A percentile compares a stretch with the other conserved stretches of the same genome.
phyloP scores from a whole-genome alignment of 2,329 filamentous ascomycete species.

The Anthostomella pinea region DNA sequence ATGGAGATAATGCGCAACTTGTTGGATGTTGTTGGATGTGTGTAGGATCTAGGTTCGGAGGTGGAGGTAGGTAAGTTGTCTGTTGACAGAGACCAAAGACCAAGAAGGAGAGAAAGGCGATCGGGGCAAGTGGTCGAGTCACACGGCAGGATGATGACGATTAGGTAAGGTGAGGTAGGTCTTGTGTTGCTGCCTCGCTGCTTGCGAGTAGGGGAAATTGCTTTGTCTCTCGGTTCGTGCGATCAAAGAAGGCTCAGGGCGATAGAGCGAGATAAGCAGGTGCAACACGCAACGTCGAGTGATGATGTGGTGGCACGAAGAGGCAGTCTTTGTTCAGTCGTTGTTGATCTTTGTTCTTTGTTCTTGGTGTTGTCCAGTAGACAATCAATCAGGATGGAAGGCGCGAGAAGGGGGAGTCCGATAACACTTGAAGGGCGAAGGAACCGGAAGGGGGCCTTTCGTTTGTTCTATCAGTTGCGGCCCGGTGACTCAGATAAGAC shows the following conservation, averaged over 20 bases:
- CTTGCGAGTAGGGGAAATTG: conserved; percentile 14
- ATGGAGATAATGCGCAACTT: background rate
- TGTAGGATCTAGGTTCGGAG: conserved; percentile 12
- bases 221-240: conserved; percentile 14
- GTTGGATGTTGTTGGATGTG: conserved; percentile 8
- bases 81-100: conserved; percentile 12
- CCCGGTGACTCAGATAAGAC: conserved; percentile 31
- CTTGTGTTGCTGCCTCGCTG: conserved; percentile 21
- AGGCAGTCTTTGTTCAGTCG: background rate
- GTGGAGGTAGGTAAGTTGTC: conserved; percentile 2
- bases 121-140: conserved; percentile 17
- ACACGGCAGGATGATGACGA: conserved; percentile 22
- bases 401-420: conserved; percentile 7
- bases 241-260: conserved; percentile 6
- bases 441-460: conserved; percentile 4
- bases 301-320: conserved; percentile 10
- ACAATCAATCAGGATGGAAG: background rate
- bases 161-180: conserved; percentile 22
- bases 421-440: conserved; percentile 17
- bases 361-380: background rate
- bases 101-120: conserved; percentile 14
- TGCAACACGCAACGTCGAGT: conserved; percentile 22
- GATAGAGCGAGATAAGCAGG: conserved; percentile 9
- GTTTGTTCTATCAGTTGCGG: conserved; percentile 10
- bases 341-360: background rate